Percentiles rank a stretch among this genome's conserved stretches.
Conservation (phyloP, 2,329 filamentous ascomycete species). For the Tolypocladium album region DNA sequence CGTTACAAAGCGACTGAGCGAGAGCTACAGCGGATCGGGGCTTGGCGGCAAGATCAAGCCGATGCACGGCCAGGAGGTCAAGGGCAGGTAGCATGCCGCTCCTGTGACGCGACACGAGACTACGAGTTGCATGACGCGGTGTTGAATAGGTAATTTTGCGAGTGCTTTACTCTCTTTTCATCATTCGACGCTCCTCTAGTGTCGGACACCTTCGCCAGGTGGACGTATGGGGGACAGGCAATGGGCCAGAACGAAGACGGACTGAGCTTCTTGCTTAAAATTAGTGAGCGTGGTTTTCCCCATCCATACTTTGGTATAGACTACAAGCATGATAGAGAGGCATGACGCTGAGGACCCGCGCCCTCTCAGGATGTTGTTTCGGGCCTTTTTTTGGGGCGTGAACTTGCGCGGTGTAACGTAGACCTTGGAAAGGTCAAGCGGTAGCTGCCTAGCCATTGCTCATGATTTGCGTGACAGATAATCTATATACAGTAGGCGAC, state of each 20-base stretch:
- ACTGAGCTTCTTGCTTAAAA: neutral
- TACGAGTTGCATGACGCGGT: neutral
- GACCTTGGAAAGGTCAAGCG: neutral
- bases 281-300: neutral
- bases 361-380: neutral
- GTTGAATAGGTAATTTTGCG: neutral
- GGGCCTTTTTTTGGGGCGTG: neutral
- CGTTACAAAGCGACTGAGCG: conserved; percentile 28
- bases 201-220: neutral
- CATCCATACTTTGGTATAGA: neutral
- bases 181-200: neutral
- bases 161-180: neutral
- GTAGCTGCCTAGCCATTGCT: neutral
- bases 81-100: neutral
- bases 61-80: conserved; percentile 11
- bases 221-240: neutral
- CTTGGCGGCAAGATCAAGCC: conserved; percentile 9
- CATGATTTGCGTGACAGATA: too few species aligned
- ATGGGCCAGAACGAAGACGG: neutral
- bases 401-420: neutral
- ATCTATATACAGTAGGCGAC: too few species aligned
- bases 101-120: neutral
- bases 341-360: neutral
- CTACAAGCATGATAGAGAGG: neutral
- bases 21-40: conserved; percentile 16